Percentiles rank a stretch among this genome's conserved stretches.
Conservation (phyloP, 768 basidiomycete species). For the Leccinum boreale region DNA sequence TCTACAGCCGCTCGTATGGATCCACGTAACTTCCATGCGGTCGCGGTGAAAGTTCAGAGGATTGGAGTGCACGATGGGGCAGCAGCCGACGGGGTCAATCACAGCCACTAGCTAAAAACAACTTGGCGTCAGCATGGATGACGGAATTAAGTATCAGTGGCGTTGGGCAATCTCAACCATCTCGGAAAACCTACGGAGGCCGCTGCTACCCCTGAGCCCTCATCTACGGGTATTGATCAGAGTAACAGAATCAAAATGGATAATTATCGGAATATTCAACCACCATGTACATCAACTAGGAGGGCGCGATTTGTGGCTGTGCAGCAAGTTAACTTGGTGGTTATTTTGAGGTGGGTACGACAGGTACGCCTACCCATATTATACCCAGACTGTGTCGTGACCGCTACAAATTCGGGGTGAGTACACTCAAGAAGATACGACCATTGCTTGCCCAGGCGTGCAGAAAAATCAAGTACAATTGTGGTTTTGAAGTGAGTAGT, state of each 20-base stretch:
- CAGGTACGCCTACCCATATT: not conserved
- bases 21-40: not conserved
- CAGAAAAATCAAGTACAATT: not conserved
- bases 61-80: not conserved
- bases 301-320: not conserved
- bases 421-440: not conserved
- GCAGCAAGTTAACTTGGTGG: not conserved
- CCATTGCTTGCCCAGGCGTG: not conserved
- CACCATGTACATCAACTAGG: not conserved
- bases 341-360: not conserved
- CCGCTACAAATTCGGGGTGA: not conserved
- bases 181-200: not conserved
- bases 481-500: not conserved
- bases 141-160: no score
- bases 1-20: not conserved
- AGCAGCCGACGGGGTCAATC: no score
- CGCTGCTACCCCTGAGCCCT: not conserved
- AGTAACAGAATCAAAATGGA: not conserved
- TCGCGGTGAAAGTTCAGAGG: not conserved
- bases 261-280: not conserved
- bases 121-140: not conserved
- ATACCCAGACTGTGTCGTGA: not conserved
- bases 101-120: not conserved
- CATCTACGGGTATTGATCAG: not conserved
- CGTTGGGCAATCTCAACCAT: no score